Evolutionary conservation across 768 basidiomycete genomes (phyloP), one percentile per base, ranked within the genome.

Genomic region (Calocera viscosa): DNA sequence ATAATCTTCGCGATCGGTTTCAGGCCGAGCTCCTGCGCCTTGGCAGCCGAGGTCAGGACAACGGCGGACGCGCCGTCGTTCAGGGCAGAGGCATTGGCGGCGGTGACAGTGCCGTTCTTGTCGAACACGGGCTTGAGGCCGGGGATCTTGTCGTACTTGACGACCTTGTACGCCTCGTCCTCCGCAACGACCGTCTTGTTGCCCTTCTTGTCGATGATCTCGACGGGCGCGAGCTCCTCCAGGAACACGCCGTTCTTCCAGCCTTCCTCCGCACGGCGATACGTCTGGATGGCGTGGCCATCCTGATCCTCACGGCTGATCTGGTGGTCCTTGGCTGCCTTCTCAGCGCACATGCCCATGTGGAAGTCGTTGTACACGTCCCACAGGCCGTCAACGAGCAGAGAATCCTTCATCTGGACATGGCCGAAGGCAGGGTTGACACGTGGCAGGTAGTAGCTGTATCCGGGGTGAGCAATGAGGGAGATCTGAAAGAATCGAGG

Each of bases 131-230:
- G 92, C 70, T 84, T 85, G 69, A 99, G 83, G 5, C 85, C 80
- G 35, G 94, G 91, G 70, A 98, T 84, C 77, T 99, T 99, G 70
- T 96, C 94, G 74, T 86, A 94, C 73, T 95, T 85, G 70, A 99
- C 86, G 71, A 93, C 89, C 82, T 94, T 98, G 83, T 92, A 97
- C 74, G 98, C 96, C 77, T 99, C 96, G 73, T 99, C 96, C 80
- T 98, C 94, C 70, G 82, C 82, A 49, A 99, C 84, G 64, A 96
- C 76, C 33, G 84, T 87, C 74, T 95, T 91, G 26, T 79, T 78
- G 43, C 92, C 91, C 80, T 96, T 97, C 82, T 92, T 93, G 66
- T 90, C 90, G 76, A 90, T 90, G 79, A 98, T 85, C 8, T 87
- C 88, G 14, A 98, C 84, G 2, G 93, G 91, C 0, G 88, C 91